Conservation (phyloP, 805 yeast genomes). For the Saccharomycopsis amapae region DNA sequence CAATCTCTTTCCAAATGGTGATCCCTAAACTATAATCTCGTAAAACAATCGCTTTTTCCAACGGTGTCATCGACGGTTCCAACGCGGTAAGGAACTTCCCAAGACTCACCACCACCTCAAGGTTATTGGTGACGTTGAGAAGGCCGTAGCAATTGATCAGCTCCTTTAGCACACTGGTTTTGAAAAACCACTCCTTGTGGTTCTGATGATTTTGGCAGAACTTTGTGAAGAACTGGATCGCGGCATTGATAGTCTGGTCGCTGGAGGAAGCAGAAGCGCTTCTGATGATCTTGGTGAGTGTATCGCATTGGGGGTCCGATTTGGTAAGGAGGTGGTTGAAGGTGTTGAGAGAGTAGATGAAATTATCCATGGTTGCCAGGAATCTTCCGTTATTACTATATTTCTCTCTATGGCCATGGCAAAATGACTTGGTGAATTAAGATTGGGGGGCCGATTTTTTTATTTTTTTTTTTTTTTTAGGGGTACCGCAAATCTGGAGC, state of each 20-base stretch:
- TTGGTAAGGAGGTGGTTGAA: constrained; percentile 1
- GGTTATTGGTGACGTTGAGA: background rate
- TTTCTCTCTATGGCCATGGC: background rate
- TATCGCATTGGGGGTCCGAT: background rate
- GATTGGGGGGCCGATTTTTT: too few species aligned
- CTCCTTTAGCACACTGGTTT: background rate
- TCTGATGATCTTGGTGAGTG: background rate
- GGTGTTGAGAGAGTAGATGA: constrained; percentile 1
- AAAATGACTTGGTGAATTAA: too few species aligned
- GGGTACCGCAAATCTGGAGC: too few species aligned
- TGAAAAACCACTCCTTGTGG: background rate
- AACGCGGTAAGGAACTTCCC: background rate
- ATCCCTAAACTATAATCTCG: background rate
- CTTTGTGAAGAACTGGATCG: background rate
- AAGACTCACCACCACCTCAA: background rate
- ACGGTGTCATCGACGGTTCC: background rate
- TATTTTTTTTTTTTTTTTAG: too few species aligned
- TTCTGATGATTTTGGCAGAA: background rate
- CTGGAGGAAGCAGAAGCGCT: background rate
- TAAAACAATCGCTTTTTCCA: background rate
- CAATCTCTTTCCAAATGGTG: background rate
- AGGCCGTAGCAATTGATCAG: background rate
- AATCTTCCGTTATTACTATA: background rate
- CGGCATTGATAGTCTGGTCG: background rate
- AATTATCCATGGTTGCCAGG: background rate